Evolutionary conservation across 495 filamentous ascomycete species (phyloP).

Genomic region (Penicillium canescens): DNA sequence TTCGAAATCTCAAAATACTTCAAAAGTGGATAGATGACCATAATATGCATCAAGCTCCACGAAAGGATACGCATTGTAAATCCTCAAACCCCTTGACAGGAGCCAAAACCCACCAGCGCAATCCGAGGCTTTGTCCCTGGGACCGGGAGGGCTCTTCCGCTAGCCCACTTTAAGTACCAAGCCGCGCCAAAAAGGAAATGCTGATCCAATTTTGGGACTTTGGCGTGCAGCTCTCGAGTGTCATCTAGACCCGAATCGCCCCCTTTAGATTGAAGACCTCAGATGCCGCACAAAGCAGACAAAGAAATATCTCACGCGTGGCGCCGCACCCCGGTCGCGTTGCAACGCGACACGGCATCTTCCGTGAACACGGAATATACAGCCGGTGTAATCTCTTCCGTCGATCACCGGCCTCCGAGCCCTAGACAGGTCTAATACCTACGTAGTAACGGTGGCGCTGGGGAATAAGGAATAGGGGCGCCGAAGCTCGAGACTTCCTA

Average conservation of each 20-base stretch:
- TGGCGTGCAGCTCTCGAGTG: neutral
- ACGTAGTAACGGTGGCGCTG: constrained; percentile 12
- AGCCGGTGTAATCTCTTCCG: neutral
- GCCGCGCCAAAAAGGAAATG: neutral
- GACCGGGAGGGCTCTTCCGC: constrained; percentile 9
- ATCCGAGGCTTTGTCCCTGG: constrained; percentile 12
- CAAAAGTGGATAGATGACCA: constrained; percentile 5
- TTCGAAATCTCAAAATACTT: neutral
- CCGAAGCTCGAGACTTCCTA: constrained; percentile 5
- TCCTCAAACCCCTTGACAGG: constrained; percentile 6
- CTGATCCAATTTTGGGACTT: constrained; percentile 9
- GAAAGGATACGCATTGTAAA: constrained; percentile 2
- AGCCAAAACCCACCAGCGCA: neutral
- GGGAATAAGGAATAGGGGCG: constrained; percentile 12
- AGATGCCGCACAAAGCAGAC: constrained; percentile 5
- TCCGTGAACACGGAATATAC: neutral
- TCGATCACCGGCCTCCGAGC: neutral
- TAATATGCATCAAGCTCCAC: constrained; percentile 1
- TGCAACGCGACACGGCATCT: neutral
- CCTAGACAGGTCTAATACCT: constrained; percentile 1
- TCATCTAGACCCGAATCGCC: neutral
- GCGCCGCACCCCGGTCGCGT: constrained; percentile 10
- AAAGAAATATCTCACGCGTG: constrained; percentile 14
- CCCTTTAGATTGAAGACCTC: neutral
- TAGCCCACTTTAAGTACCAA: neutral